Base-by-base conservation (phyloP, 2,329 filamentous ascomycete genomes). In the Microcera coccophila region DNA sequence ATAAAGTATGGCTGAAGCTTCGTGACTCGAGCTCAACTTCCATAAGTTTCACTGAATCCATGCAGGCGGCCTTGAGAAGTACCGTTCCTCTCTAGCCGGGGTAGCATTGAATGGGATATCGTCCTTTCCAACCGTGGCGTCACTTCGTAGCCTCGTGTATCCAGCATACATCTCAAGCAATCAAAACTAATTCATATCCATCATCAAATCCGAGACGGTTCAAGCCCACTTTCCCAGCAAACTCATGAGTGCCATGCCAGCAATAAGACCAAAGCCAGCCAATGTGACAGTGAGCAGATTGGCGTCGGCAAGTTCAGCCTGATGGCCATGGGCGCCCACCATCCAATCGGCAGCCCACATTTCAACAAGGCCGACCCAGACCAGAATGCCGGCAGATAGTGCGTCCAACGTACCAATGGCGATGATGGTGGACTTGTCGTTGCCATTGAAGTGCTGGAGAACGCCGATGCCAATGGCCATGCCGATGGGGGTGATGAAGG, bases 401-500 rank as follows among this genome's bases (percentile, higher is more conserved):
- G 85, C 83, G 61, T 90, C 82, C 1, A 90, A 70, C 0, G 84
- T 87, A 1, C 85, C 86, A 26, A 90, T 79, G 3, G 85, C 81
- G 33, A 90, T 64, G 31, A 89, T 71, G 0, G 85, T 90, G 2
- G 73, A 71, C 3, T 72, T 75, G 52, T 87, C 77, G 54, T 86
- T 88, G 4, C 84, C 85, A 54, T 90, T 90, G 66, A 89, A 90
- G 8, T 71, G 62, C 28, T 82, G 66, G 20, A 90, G 65, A 3
- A 86, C 84, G 3, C 84, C 84, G 24, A 89, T 81, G 1, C 87
- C 86, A 46, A 91, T 89, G 0, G 81, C 84, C 85, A 90, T 90
- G 10, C 86, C 87, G 21, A 88, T 68, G 0, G 86, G 86, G 0
- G 86, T 90, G 41, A 87, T 80, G 19, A 89, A 67, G 1, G 84